Evolutionary conservation across 495 filamentous ascomycete genomes (phyloP).

Genomic region (Peziza echinospora): DNA sequence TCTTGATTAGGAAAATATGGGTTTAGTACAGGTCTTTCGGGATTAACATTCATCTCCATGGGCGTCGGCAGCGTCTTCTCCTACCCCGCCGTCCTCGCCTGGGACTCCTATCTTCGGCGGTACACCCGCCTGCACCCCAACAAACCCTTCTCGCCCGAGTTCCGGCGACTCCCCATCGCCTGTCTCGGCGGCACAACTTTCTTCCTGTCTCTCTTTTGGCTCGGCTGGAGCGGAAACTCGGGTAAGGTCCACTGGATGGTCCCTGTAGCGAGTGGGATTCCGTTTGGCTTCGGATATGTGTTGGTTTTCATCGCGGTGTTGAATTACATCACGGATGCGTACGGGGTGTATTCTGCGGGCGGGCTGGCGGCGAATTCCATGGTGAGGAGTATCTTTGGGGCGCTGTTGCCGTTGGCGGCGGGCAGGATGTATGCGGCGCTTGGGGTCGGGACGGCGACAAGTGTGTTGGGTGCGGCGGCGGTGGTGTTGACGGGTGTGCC

Average conservation of each 20-base stretch:
- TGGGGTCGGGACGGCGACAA: constrained; percentile 13
- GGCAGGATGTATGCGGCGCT: constrained; percentile 11
- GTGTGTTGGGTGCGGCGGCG: constrained; percentile 13
- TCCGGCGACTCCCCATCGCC: constrained; percentile 42
- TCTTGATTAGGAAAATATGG: constrained; percentile 17
- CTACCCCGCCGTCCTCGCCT: constrained; percentile 31
- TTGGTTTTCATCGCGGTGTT: constrained; percentile 45
- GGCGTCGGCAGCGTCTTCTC: constrained; percentile 26
- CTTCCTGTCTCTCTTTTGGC: constrained; percentile 45
- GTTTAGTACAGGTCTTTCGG: constrained; percentile 25
- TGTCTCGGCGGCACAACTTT: constrained; percentile 43
- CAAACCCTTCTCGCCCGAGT: constrained; percentile 24
- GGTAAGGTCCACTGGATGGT: constrained; percentile 37
- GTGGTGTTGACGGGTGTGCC: constrained; percentile 12
- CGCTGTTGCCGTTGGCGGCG: constrained; percentile 29
- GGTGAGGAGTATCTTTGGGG: constrained; percentile 38
- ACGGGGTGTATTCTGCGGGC: constrained; percentile 48
- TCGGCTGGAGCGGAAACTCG: constrained; percentile 44
- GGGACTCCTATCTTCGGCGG: constrained; percentile 27
- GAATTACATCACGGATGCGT: constrained; percentile 61
- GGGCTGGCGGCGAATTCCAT: constrained; percentile 45
- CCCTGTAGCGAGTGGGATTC: constrained; percentile 39
- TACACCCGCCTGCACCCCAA: constrained; percentile 14
- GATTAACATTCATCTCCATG: constrained; percentile 28
- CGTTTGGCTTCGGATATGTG: constrained; percentile 48